Base-by-base conservation (phyloP, 1,139 yeast species). In the Zhuliangozyma blackwelliae region DNA sequence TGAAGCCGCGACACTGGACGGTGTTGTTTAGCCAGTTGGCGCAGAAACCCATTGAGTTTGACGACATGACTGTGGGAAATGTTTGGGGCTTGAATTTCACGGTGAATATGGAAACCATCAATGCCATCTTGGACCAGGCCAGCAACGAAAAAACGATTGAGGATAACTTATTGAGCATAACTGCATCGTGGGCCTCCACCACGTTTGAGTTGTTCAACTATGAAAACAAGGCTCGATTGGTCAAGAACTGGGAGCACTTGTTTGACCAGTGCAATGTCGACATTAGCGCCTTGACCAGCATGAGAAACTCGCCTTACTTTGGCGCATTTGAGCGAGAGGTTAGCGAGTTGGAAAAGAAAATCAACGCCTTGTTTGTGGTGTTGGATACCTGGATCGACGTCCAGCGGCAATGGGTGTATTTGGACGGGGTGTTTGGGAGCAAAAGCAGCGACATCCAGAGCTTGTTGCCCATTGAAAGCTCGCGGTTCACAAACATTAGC, bases 331-430 rank as follows among this genome's bases (percentile, higher is more conserved):
- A 82, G 41, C 77, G 74, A 37, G 79, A 75, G 13, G 74, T 82
- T 0, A 44, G 59, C 5, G 66, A 64, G 1, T 65, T 88, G 66
- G 90, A 83, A 45, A 66, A 63, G 1, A 76, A 69, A 41, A 55
- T 92, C 27, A 75, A 73, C 36, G 53, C 59, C 0, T 49, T 88
- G 1, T 72, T 71, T 37, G 61, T 65, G 1, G 53, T 86, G 3
- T 65, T 87, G 32, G 89, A 82, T 47, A 53, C 62, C 0, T 89
- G 96, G 95, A 71, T 84, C 29, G 96, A 87, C 33, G 87, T 82
- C 2, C 97, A 92, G 55, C 66, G 83, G n/a, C 88, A 83, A 49
- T 90, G 96, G 95, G 77, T 87, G 2, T 88, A 90, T 51, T 68
- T 90, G 16, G 83, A 79, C 44, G 96, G 96, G 1, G 79, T 89